Conservation (phyloP, 1,284 basidiomycete genomes). For the Malassezia obtusa region DNA sequence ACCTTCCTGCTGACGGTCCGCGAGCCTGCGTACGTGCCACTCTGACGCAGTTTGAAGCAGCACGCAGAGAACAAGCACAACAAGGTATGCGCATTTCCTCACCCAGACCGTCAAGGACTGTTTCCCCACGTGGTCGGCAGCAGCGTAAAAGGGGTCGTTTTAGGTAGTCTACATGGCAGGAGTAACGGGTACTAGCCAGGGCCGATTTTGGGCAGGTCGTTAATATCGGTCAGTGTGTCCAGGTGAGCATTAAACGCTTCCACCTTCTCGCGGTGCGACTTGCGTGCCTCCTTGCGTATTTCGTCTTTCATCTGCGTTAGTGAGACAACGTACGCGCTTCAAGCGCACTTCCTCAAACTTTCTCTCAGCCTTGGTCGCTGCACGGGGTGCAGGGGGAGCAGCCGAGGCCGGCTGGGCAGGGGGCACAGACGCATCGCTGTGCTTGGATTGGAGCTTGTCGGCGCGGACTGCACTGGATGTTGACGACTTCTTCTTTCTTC, state of each 20-base stretch:
- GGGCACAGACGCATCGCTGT: not conserved
- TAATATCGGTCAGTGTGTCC: conserved; percentile 78
- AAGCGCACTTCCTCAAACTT: conserved; percentile 77
- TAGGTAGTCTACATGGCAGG: not conserved
- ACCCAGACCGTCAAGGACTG: conserved; percentile 17
- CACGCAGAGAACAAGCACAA: conserved; percentile 36
- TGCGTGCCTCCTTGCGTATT: conserved; percentile 68
- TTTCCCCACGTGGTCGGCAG: conserved; percentile 14
- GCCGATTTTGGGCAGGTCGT: conserved; percentile 76
- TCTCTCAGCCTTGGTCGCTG: conserved; percentile 77
- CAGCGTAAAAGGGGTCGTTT: not conserved
- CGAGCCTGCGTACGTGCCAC: conserved; percentile 38
- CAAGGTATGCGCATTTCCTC: conserved; percentile 20
- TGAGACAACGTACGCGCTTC: conserved; percentile 61
- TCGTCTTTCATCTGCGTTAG: conserved; percentile 42
- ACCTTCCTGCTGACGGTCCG: conserved; percentile 52
- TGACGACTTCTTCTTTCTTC: conserved; percentile 33
- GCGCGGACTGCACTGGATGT: not conserved
- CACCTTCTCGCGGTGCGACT: conserved; percentile 91
- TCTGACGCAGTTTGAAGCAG: conserved; percentile 21
- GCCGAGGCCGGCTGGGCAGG: not conserved
- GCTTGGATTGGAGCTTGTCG: not conserved
- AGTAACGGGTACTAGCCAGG: conserved; percentile 17
- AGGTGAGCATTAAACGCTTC: conserved; percentile 73
- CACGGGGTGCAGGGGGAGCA: conserved; percentile 28